These are phyloP conservation scores for Lumnitzera racemosa DNA, from an alignment of 345 rosid species.

Conservation along the genomic window DNA sequence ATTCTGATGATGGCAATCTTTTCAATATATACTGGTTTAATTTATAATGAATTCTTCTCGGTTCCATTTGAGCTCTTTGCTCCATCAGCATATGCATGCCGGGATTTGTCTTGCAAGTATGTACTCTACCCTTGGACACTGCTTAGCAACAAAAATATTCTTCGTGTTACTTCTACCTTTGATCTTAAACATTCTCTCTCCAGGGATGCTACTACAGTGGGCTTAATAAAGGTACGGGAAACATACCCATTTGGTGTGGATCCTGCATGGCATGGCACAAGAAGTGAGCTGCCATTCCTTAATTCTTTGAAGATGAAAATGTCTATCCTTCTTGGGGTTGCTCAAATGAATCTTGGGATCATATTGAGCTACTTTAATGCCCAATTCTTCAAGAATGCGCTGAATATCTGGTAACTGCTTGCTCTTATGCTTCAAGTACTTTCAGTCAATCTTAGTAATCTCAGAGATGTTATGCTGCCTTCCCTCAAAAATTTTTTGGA, in stretches of 20 bases:
- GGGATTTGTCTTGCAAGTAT: slow-evolving; percentile 88
- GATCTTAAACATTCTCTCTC: slow-evolving; percentile 7
- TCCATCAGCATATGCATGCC: slow-evolving; percentile 87
- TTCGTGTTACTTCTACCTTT: not conserved
- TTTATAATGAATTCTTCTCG: slow-evolving; percentile 97
- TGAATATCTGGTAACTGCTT: slow-evolving; percentile 65
- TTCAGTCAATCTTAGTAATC: slow-evolving; percentile 2
- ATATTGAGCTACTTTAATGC: slow-evolving; percentile 89
- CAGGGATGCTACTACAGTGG: slow-evolving; percentile 81
- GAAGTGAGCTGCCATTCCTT: slow-evolving; percentile 86
- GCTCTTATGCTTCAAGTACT: slow-evolving; percentile 1
- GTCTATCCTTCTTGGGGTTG: slow-evolving; percentile 94
- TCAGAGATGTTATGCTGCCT: not conserved
- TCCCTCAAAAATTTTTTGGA: not conserved
- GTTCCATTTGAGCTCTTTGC: slow-evolving; percentile 86
- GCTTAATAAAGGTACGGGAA: slow-evolving; percentile 70
- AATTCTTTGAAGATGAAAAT: slow-evolving; percentile 98
- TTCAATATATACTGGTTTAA: slow-evolving; percentile 88
- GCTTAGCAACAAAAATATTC: not conserved
- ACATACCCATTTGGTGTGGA: slow-evolving; percentile 95
- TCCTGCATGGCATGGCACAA: slow-evolving; percentile 91
- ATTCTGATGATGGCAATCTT: slow-evolving; percentile 89
- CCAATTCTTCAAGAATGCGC: slow-evolving; percentile 42
- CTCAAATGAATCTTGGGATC: slow-evolving; percentile 98
- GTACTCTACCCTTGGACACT: slow-evolving; percentile 9